Evolutionary conservation across 805 yeast genomes (phyloP), one percentile per base, ranked within the genome.

Genomic region (Metschnikowia kunwiensis): DNA sequence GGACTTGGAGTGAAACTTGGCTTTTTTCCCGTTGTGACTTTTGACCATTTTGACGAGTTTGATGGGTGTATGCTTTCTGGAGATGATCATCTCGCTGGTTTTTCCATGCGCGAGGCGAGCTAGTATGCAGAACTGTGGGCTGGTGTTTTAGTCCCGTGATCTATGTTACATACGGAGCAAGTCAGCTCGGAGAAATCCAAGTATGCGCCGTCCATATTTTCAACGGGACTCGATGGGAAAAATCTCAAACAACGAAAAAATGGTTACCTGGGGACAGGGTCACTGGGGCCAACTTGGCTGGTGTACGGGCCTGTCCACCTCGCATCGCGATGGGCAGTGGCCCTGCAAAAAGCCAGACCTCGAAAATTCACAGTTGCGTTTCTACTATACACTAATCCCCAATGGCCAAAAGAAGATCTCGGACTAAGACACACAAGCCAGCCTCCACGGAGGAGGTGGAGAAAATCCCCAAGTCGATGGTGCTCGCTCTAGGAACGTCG

Each of bases 391-490:
- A 11, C n/a, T 11, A 19, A 4, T 10, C 17, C 22, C n/a, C 27
- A 23, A 65, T 66, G 72, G 70, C 69, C 22, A 65, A 62, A 38
- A 62, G 70, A 57, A 64, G 66, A 59, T 50, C 52, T n/a, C 89
- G 88, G 66, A 85, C 79, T 58, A 82, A 96, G 75, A 91, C 97
- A 11, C 97, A 89, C 58, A 83, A 70, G 32, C 72, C 72, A 43
- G 63, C 64, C 22, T 65, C 77, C 17, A 82, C 77, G 45, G 94
- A 81, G 49, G 86, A 81, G 40, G 62, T 66, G 30, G 80, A 80
- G 32, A 79, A 78, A 52, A 78, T 87, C 43, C 97, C 98, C 14
- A 77, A 84, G 53, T 88, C 97, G 2, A 89, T 93, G 96, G 97
- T 93, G 36, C 74, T 93, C 46, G 79, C 93, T 52, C 74, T 88